Evolutionary conservation across 345 rosid genomes (phyloP).

Genomic region (Aquilaria sinensis): DNA sequence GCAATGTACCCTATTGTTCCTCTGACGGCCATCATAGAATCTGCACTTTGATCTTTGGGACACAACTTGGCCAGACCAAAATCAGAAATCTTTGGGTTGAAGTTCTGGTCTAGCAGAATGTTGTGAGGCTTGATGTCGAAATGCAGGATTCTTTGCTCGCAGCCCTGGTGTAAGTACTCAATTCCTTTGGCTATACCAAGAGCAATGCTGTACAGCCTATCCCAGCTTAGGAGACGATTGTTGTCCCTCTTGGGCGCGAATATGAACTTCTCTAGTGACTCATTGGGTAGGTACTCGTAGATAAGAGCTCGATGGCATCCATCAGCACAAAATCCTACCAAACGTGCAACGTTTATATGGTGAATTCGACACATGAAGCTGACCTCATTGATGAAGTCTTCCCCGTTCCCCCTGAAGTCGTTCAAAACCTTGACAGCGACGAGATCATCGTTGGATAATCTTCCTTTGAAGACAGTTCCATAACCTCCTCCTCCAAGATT

Average conservation of each 20-base stretch:
- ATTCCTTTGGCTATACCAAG: too few species aligned
- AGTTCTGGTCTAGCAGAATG: too few species aligned
- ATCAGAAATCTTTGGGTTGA: too few species aligned
- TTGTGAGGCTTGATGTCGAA: too few species aligned
- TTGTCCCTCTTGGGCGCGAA: too few species aligned
- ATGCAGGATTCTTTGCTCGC: too few species aligned
- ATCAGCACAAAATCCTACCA: neutral
- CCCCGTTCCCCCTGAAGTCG: neutral
- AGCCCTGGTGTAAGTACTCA: too few species aligned
- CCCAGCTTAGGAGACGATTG: too few species aligned
- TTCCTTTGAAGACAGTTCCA: constrained; percentile 5
- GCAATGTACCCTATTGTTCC: constrained; percentile 19
- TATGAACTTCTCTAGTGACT: neutral
- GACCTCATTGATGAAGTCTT: constrained; percentile 3
- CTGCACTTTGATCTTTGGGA: too few species aligned
- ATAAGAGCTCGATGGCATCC: neutral
- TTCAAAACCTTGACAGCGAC: constrained; percentile 5
- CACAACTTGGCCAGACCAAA: too few species aligned
- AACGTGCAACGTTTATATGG: neutral
- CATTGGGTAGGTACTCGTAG: neutral
- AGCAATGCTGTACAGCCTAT: too few species aligned
- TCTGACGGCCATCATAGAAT: neutral
- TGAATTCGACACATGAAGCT: constrained; percentile 1
- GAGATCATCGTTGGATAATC: constrained; percentile 1
- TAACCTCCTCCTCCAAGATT: neutral